A percentile compares a stretch with the other conserved stretches of the same genome.
These are phyloP conservation scores for Dalechampia spathulata DNA, from an alignment of 441 rosid species.

Conservation along the genomic window DNA sequence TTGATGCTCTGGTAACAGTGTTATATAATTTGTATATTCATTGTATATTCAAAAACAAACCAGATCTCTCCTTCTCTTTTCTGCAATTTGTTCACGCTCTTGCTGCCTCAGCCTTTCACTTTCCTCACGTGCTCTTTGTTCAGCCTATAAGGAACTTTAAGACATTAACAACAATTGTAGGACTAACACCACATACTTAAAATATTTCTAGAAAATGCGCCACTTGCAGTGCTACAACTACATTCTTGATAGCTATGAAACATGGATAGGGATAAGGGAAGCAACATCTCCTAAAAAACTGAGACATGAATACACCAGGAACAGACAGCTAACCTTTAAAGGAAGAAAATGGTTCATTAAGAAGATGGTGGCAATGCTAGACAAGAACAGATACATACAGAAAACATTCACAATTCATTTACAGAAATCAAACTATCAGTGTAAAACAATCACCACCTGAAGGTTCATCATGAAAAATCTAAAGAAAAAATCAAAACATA, in stretches of 20 bases:
- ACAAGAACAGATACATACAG: too few species aligned
- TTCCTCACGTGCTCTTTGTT: conserved; percentile 82
- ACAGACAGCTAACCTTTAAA: too few species aligned
- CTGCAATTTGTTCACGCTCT: conserved; percentile 80
- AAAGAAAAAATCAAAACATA: too few species aligned
- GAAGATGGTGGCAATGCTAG: too few species aligned
- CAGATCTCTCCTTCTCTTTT: conserved; percentile 85
- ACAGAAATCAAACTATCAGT: too few species aligned
- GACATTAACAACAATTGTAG: conserved; percentile 1
- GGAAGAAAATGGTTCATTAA: too few species aligned
- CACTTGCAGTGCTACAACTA: not conserved
- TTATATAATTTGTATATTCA: conserved; percentile 3
- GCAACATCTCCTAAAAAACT: not conserved
- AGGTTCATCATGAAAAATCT: too few species aligned
- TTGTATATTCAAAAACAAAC: conserved; percentile 32
- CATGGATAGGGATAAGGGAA: not conserved
- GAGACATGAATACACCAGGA: too few species aligned
- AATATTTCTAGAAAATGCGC: not conserved
- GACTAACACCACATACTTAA: not conserved
- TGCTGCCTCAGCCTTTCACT: conserved; percentile 83
- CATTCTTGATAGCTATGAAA: not conserved
- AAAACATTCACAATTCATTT: too few species aligned
- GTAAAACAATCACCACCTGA: too few species aligned
- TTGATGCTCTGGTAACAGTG: not conserved
- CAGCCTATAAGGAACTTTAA: conserved; percentile 39